These are phyloP conservation scores for Allium cepa DNA, from an alignment of 106 monocot genomes.

Conservation along the genomic window DNA sequence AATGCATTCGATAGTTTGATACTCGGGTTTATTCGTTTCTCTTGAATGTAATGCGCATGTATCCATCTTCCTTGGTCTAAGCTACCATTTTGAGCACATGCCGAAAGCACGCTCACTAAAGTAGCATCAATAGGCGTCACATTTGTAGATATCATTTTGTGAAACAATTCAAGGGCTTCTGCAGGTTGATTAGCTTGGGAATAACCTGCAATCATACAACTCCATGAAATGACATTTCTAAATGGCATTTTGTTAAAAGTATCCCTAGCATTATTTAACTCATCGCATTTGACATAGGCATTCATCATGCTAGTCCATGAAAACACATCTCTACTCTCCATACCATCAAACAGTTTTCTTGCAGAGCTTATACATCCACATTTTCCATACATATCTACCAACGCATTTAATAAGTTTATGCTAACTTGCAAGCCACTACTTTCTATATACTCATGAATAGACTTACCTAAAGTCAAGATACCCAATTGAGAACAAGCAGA, in stretches of 20 bases:
- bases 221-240: conserved; percentile 63
- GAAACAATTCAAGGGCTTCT: conserved; percentile 41
- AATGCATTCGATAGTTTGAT: conserved; percentile 52
- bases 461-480: conserved; percentile 24
- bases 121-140: conserved; percentile 62
- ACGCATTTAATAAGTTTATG: conserved; percentile 43
- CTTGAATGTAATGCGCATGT: conserved; percentile 24
- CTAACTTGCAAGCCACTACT: conserved; percentile 8
- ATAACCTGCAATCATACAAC: conserved; percentile 57
- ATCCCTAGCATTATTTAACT: conserved; percentile 28
- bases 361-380: conserved; percentile 42
- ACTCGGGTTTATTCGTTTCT: conserved; percentile 21
- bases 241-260: conserved; percentile 50
- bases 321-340: conserved; percentile 49
- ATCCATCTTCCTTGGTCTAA: conserved; percentile 57
- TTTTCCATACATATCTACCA: conserved; percentile 74
- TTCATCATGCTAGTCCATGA: conserved; percentile 68
- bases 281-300: conserved; percentile 42
- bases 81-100: conserved; percentile 43
- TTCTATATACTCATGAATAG: conserved; percentile 26
- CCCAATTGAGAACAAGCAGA: conserved; percentile 49
- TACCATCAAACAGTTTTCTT: conserved; percentile 39
- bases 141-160: conserved; percentile 28
- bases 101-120: conserved; percentile 53
- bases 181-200: conserved; percentile 36